phyloP scores from a whole-genome alignment of 176 grass and related monocot species.

The Rhynchospora breviuscula region DNA sequence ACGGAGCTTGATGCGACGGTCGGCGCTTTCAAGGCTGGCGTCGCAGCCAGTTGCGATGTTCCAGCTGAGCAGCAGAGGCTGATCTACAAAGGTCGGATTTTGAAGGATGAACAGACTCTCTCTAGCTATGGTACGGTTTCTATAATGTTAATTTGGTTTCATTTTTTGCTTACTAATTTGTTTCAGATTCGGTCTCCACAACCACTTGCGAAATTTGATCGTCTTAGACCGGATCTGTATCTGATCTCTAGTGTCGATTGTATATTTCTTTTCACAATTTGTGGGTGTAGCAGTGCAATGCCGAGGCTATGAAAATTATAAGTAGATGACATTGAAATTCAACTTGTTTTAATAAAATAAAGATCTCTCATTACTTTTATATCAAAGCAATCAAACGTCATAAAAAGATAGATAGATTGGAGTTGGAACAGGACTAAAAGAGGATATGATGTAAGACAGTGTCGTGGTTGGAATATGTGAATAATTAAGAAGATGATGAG shows the following conservation, averaged over 20 bases:
- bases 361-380: neutral
- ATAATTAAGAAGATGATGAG: neutral
- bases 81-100: slow-evolving; percentile 95
- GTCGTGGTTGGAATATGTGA: neutral
- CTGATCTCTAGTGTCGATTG: neutral
- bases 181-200: too few species aligned
- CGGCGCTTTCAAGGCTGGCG: slow-evolving; percentile 57
- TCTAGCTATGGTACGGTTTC: slow-evolving; percentile 64
- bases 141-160: neutral
- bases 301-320: neutral
- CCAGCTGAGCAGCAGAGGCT: slow-evolving; percentile 86
- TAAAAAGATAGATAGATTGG: neutral
- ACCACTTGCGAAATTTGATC: neutral
- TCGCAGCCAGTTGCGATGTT: slow-evolving; percentile 64
- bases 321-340: neutral
- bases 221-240: neutral
- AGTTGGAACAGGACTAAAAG: neutral
- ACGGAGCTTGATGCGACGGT: slow-evolving; percentile 49
- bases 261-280: neutral
- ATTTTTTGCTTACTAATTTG: neutral
- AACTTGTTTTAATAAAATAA: neutral
- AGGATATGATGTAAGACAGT: neutral
- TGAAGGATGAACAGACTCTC: slow-evolving; percentile 93
- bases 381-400: neutral
- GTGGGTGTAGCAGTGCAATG: neutral